Conservation (phyloP, 2,329 filamentous ascomycete species). For the Trichoderma aggressivum region DNA sequence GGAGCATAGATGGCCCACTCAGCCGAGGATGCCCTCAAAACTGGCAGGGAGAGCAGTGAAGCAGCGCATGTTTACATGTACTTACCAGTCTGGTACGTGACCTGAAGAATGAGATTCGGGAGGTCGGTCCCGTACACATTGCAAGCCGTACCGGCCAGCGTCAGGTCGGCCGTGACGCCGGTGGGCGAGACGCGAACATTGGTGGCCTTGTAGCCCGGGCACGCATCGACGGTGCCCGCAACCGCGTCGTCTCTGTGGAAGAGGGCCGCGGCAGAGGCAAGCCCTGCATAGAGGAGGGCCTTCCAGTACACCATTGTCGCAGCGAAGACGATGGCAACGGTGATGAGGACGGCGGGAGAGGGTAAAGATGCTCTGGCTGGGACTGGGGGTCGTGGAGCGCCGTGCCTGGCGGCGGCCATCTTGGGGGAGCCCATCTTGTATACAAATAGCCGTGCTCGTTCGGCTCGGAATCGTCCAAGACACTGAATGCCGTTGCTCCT, state of each 20-base stretch:
- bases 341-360: background rate
- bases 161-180: slow-evolving; percentile 66
- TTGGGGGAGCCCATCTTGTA: background rate
- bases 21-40: background rate
- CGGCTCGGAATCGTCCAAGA: background rate
- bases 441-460: background rate
- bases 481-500: slow-evolving; percentile 10
- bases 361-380: background rate
- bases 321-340: background rate
- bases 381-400: background rate
- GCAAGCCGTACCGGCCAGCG: slow-evolving; percentile 66
- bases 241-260: slow-evolving; percentile 7
- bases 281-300: slow-evolving; percentile 22
- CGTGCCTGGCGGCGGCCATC: background rate
- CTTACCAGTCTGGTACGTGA: slow-evolving; percentile 41
- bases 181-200: slow-evolving; percentile 51
- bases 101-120: slow-evolving; percentile 60
- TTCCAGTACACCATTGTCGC: slow-evolving; percentile 23
- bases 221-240: slow-evolving; percentile 39
- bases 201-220: slow-evolving; percentile 65
- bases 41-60: background rate
- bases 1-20: background rate
- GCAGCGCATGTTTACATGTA: background rate
- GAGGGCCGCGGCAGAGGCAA: slow-evolving; percentile 23
- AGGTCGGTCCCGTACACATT: slow-evolving; percentile 78